phyloP scores from a whole-genome alignment of 306 rosid genomes.

The Cercis canadensis region DNA sequence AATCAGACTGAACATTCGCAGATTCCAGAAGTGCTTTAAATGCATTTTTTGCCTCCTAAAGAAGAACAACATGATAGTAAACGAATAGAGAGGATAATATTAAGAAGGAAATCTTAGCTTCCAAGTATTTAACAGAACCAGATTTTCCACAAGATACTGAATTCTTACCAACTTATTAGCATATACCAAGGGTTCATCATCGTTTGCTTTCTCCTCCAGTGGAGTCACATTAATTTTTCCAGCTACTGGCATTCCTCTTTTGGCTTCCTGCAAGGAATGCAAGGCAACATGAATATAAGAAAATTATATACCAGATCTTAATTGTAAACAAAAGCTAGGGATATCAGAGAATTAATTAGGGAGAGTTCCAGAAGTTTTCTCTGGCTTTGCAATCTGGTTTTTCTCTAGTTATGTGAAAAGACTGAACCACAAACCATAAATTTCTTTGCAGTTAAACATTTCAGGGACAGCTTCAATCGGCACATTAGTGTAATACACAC shows the following conservation, averaged over 20 bases:
- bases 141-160: conserved; percentile 30
- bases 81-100: not conserved
- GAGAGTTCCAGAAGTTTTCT: not conserved
- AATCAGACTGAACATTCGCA: conserved; percentile 92
- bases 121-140: conserved; percentile 11
- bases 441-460: conserved; percentile 7
- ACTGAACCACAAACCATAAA: conserved; percentile 7
- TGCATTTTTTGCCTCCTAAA: conserved; percentile 94
- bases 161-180: conserved; percentile 87
- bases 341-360: not conserved
- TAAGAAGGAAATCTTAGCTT: conserved; percentile 16
- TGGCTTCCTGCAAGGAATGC: conserved; percentile 70
- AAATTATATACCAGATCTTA: conserved; percentile 19
- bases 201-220: conserved; percentile 74
- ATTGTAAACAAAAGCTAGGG: conserved; percentile 23
- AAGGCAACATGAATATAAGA: conserved; percentile 31
- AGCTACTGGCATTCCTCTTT: conserved; percentile 67
- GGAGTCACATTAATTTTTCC: conserved; percentile 72
- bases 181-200: conserved; percentile 75
- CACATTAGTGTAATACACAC: too few species aligned
- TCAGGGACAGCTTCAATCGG: too few species aligned
- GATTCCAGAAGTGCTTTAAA: conserved; percentile 93
- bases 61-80: conserved; percentile 6
- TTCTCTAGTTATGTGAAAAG: not conserved
- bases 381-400: conserved; percentile 13